Conservation (phyloP, 176 grass and related monocot genomes). For the Bothriochloa decipiens region DNA sequence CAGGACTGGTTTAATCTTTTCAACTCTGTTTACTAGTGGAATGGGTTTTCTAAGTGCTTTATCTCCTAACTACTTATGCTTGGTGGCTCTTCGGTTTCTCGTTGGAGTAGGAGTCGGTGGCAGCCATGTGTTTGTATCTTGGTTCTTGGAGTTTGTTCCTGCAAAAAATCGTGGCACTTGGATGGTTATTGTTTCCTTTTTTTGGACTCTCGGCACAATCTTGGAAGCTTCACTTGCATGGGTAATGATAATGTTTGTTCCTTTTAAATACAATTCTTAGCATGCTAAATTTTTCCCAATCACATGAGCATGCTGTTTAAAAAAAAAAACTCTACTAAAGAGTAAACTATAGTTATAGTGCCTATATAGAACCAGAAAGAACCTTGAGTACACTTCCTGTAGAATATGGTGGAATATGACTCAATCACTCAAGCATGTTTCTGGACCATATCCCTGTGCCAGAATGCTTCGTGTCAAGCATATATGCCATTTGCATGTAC, state of each 20-base stretch:
- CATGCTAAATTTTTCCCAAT: background rate
- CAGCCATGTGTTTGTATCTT: constrained; percentile 64
- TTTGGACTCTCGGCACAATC: constrained; percentile 69
- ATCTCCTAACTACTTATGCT: constrained; percentile 69
- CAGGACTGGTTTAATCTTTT: constrained; percentile 72
- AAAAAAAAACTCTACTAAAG: background rate
- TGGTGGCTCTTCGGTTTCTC: constrained; percentile 62
- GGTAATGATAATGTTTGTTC: constrained; percentile 46
- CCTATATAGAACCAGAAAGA: background rate
- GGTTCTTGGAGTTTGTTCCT: constrained; percentile 85
- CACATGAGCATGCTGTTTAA: background rate
- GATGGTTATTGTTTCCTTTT: constrained; percentile 50
- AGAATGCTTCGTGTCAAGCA: background rate
- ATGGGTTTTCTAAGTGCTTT: constrained; percentile 65
- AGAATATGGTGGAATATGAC: background rate
- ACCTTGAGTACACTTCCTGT: constrained; percentile 5
- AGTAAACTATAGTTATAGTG: background rate
- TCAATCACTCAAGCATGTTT: background rate
- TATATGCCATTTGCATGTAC: constrained; percentile 7
- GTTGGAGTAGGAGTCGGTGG: constrained; percentile 73
- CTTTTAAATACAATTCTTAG: background rate
- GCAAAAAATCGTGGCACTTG: constrained; percentile 61
- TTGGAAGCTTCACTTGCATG: constrained; percentile 77
- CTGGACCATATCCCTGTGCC: background rate
- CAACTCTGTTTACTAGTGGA: constrained; percentile 58